phyloP scores from a whole-genome alignment of 2,329 filamentous ascomycete species.

The Emergomyces orientalis region DNA sequence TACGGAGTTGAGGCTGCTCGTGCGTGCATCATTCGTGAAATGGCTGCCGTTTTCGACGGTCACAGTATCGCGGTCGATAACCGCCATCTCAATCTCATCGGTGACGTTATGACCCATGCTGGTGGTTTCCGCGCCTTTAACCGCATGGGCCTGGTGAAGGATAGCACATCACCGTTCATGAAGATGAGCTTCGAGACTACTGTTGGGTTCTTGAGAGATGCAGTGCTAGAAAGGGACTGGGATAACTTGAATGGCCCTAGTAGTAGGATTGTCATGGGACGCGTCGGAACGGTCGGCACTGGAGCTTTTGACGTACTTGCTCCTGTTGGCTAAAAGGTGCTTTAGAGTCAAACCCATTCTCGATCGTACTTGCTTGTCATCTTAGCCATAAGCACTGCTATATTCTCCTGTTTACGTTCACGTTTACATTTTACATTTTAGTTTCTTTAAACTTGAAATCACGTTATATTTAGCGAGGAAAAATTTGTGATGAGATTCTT shows the following conservation, averaged over 20 bases:
- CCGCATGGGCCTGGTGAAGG: constrained; percentile 68
- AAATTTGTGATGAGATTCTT: neutral
- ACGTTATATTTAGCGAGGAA: constrained; percentile 5
- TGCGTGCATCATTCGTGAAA: constrained; percentile 74
- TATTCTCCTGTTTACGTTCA: neutral
- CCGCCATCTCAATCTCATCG: constrained; percentile 88
- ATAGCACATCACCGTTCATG: constrained; percentile 82
- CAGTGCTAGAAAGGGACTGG: constrained; percentile 79
- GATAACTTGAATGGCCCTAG: constrained; percentile 81
- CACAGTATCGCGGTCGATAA: constrained; percentile 91
- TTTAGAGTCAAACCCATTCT: neutral
- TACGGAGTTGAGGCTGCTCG: constrained; percentile 95
- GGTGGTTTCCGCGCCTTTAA: constrained; percentile 88
- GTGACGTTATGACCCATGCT: constrained; percentile 93
- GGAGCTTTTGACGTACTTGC: constrained; percentile 82
- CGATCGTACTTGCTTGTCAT: constrained; percentile 9
- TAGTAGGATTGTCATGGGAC: constrained; percentile 78
- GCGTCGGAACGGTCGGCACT: constrained; percentile 73
- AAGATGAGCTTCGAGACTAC: constrained; percentile 99
- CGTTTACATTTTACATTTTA: neutral
- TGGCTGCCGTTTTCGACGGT: constrained; percentile 73
- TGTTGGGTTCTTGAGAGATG: constrained; percentile 83
- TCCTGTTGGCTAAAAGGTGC: constrained; percentile 36
- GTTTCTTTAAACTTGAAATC: neutral
- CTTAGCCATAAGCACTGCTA: constrained; percentile 8